Conservation (phyloP, 1,139 yeast genomes). For the Hyphopichia khmerensis region DNA sequence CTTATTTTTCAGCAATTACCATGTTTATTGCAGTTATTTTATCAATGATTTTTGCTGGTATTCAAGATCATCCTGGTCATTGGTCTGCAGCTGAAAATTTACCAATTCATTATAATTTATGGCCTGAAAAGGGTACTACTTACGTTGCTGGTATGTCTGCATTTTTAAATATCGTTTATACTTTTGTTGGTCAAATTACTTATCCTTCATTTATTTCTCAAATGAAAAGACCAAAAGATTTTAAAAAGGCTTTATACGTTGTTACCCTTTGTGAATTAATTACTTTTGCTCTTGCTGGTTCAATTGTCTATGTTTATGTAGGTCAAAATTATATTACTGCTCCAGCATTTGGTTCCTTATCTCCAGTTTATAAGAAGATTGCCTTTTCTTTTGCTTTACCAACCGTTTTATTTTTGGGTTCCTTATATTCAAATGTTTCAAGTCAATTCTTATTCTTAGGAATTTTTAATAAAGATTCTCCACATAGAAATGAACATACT, state of each 20-base stretch:
- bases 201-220: constrained; percentile 62
- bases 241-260: constrained; percentile 53
- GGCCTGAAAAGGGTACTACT: constrained; percentile 52
- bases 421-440: constrained; percentile 54
- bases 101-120: constrained; percentile 44
- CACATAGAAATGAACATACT: constrained; percentile 50
- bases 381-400: constrained; percentile 64
- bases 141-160: constrained; percentile 59
- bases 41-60: constrained; percentile 54
- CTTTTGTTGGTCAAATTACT: constrained; percentile 64
- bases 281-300: constrained; percentile 53
- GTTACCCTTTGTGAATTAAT: constrained; percentile 52
- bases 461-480: constrained; percentile 41
- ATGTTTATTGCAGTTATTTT: constrained; percentile 57
- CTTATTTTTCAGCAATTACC: constrained; percentile 52
- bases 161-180: constrained; percentile 56
- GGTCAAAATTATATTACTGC: constrained; percentile 56
- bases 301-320: constrained; percentile 56
- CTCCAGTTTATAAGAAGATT: constrained; percentile 46
- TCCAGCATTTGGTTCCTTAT: constrained; percentile 59
- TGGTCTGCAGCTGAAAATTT: constrained; percentile 23
- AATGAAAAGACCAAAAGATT: constrained; percentile 58
- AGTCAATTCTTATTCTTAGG: constrained; percentile 49
- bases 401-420: constrained; percentile 55
- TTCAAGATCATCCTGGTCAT: constrained; percentile 48